A percentile compares a stretch with the other conserved stretches of the same genome.
Conservation (phyloP, 768 basidiomycete genomes). For the Rhizopogon roseolus region DNA sequence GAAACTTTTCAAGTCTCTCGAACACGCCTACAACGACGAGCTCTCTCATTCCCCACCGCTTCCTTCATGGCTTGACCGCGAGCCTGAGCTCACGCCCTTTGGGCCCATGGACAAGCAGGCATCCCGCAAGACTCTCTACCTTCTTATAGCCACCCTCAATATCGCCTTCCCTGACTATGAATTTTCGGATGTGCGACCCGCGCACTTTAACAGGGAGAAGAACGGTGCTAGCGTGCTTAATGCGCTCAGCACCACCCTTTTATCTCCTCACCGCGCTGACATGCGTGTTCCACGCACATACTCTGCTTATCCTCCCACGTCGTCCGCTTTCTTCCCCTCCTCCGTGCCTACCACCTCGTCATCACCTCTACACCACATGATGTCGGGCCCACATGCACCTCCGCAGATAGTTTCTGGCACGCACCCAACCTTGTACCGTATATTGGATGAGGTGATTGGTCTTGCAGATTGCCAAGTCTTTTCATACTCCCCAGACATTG, state of each 20-base stretch:
- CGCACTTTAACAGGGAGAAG: constrained; percentile 83
- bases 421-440: constrained; percentile 82
- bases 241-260: constrained; percentile 77
- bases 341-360: constrained; percentile 63
- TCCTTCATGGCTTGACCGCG: constrained; percentile 69
- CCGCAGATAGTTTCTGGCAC: constrained; percentile 76
- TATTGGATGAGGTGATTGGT: constrained; percentile 87
- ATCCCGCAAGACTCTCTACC: constrained; percentile 89
- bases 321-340: constrained; percentile 71
- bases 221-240: constrained; percentile 74
- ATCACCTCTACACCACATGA: constrained; percentile 55
- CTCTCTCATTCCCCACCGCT: constrained; percentile 80
- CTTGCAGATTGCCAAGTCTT: constrained; percentile 93
- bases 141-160: constrained; percentile 95
- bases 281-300: constrained; percentile 73
- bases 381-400: constrained; percentile 63
- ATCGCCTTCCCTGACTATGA: constrained; percentile 97
- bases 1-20: constrained; percentile 91
- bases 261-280: constrained; percentile 66
- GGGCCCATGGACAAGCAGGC: constrained; percentile 84
- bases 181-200: constrained; percentile 88
- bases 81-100: constrained; percentile 81
- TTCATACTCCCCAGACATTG: constrained; percentile 89
- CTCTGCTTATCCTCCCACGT: constrained; percentile 78
- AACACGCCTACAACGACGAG: constrained; percentile 76